phyloP scores from a whole-genome alignment of 2,329 filamentous ascomycete genomes.

The Gaeumannomyces tritici region DNA sequence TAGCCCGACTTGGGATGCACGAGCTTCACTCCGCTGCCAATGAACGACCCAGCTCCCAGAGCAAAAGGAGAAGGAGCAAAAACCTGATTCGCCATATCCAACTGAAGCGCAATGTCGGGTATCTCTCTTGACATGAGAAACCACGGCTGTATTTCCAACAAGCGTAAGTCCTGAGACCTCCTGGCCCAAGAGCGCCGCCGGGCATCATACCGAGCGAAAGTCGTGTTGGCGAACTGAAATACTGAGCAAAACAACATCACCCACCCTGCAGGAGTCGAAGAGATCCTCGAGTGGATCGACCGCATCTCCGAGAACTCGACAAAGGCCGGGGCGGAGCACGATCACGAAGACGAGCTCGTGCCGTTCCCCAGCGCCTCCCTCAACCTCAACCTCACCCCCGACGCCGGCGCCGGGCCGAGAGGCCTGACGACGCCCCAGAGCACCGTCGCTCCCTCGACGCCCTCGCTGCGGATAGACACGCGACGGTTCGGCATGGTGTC shows the following conservation, averaged over 20 bases:
- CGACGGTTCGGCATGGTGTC: background rate
- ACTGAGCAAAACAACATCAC: background rate
- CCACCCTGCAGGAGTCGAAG: background rate
- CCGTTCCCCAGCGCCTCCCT: background rate
- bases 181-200: no score
- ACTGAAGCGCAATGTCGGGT: no score
- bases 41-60: no score
- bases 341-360: background rate
- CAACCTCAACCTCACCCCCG: background rate
- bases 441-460: background rate
- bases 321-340: background rate
- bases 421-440: background rate
- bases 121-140: background rate
- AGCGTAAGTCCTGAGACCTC: background rate
- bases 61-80: no score
- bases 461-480: background rate
- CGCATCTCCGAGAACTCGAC: background rate
- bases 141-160: background rate
- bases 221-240: no score
- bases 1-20: background rate
- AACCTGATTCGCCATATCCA: no score
- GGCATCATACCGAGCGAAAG: no score
- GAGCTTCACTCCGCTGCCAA: no score
- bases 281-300: background rate
- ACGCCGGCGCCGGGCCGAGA: no score